These are phyloP conservation scores for Corymbia maculata DNA, from an alignment of 345 rosid genomes.

Conservation along the genomic window DNA sequence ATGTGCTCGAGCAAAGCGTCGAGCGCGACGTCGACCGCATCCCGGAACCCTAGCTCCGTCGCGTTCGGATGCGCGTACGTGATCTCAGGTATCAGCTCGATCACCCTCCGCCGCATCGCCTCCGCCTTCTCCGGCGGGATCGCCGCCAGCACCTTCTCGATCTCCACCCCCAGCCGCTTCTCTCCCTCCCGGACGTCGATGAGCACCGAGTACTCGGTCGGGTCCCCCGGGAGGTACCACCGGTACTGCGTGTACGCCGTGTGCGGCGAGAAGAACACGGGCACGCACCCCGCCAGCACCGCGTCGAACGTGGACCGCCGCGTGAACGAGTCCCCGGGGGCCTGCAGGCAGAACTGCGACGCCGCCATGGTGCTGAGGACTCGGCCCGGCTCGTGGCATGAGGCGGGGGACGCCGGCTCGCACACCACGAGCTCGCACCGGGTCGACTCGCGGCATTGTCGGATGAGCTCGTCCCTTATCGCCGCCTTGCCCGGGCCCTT, in stretches of 20 bases:
- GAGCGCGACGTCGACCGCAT: constrained; percentile 42
- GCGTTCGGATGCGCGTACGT: constrained; percentile 45
- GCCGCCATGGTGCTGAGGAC: constrained; percentile 20
- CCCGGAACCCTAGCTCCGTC: constrained; percentile 20
- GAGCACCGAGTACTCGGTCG: constrained; percentile 28
- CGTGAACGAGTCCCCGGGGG: constrained; percentile 55
- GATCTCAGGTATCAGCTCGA: constrained; percentile 31
- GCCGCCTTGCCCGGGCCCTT: constrained; percentile 35
- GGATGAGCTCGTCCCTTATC: constrained; percentile 35
- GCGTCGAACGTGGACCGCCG: constrained; percentile 47
- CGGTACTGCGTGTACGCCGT: constrained; percentile 50
- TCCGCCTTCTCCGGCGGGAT: constrained; percentile 15
- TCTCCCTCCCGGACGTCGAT: constrained; percentile 5
- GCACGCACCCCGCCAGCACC: constrained; percentile 42
- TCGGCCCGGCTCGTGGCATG: constrained; percentile 28
- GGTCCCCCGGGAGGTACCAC: constrained; percentile 33
- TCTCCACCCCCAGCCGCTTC: neutral
- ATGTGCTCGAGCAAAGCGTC: constrained; percentile 10
- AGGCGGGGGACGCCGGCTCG: neutral
- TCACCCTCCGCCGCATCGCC: constrained; percentile 17
- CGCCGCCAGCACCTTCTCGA: constrained; percentile 27
- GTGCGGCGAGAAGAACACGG: constrained; percentile 56
- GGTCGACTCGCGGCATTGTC: constrained; percentile 33
- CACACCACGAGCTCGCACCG: constrained; percentile 32
- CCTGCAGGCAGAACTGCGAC: constrained; percentile 46